Evolutionary conservation across 73 alveolate species (phyloP).

Genomic region (Paramecium tetraurelia): DNA sequence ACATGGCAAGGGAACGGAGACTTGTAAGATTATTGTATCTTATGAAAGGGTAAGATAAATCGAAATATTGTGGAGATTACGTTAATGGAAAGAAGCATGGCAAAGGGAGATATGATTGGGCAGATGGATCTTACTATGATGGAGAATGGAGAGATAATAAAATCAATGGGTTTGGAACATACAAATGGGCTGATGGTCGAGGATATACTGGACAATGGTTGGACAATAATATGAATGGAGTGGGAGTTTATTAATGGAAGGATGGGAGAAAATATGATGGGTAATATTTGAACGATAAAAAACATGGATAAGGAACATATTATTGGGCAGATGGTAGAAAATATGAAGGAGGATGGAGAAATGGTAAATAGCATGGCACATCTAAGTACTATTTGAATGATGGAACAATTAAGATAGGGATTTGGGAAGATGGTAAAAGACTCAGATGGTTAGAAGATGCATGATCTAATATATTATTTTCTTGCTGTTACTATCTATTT

Average conservation of each 20-base stretch:
- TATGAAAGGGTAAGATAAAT: conserved; percentile 60
- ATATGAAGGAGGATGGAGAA: conserved; percentile 78
- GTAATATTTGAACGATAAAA: conserved; percentile 63
- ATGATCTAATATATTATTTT: conserved; percentile 60
- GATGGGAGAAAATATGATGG: conserved; percentile 62
- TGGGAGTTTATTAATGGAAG: conserved; percentile 52
- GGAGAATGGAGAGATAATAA: conserved; percentile 79
- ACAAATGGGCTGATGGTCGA: conserved; percentile 83
- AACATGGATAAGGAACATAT: conserved; percentile 77
- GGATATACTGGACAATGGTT: conserved; percentile 74
- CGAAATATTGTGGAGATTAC: conserved; percentile 63
- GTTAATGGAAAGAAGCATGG: conserved; percentile 64
- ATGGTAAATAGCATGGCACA: conserved; percentile 77
- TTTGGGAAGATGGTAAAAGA: conserved; percentile 77
- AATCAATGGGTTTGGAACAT: conserved; percentile 64
- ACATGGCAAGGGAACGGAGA: conserved; percentile 38
- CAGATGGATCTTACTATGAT: conserved; percentile 76
- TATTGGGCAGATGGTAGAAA: conserved; percentile 81
- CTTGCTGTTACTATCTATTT: not conserved
- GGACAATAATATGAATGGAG: conserved; percentile 53
- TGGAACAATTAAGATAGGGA: conserved; percentile 63
- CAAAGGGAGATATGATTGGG: conserved; percentile 65
- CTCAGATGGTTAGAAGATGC: conserved; percentile 64
- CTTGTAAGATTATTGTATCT: conserved; percentile 1
- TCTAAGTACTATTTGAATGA: conserved; percentile 69